Evolutionary conservation across 2,329 filamentous ascomycete genomes (phyloP).

Genomic region (Aureobasidium sp.): DNA sequence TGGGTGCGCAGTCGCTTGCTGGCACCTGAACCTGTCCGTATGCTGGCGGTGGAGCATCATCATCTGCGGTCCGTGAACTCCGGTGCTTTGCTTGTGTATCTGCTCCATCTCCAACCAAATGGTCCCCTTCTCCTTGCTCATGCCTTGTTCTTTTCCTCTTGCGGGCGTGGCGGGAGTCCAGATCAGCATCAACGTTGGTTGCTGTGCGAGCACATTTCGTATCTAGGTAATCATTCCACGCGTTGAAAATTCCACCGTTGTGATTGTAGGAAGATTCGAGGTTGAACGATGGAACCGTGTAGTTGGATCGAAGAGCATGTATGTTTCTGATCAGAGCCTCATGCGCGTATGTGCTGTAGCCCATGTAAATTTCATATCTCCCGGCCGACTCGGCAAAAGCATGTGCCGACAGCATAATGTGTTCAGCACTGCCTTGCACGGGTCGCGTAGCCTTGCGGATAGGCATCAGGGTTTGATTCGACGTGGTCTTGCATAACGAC

Average conservation of each 20-base stretch:
- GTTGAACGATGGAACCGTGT: not conserved
- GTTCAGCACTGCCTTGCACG: not conserved
- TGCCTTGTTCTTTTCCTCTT: not conserved
- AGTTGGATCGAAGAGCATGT: not conserved
- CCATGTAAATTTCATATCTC: not conserved
- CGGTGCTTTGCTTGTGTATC: not conserved
- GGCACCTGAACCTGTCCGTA: constrained; percentile 1
- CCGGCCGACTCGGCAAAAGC: not conserved
- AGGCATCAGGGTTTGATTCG: constrained; percentile 4
- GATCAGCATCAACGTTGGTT: not conserved
- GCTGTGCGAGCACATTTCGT: not conserved
- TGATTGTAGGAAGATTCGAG: not conserved
- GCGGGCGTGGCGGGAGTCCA: constrained; percentile 1
- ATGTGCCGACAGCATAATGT: not conserved
- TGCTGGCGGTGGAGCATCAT: constrained; percentile 3
- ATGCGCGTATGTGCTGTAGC: constrained; percentile 9
- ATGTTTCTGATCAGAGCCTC: not conserved
- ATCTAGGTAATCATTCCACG: constrained; percentile 4
- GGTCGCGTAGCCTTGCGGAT: not conserved
- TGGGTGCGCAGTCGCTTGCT: constrained; percentile 1
- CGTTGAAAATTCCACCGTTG: constrained; percentile 3
- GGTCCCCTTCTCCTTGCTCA: not conserved
- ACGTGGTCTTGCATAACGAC: not conserved
- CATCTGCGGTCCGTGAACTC: not conserved
- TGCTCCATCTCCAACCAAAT: not conserved